Evolutionary conservation across 768 basidiomycete species (phyloP), one percentile per base, ranked within the genome.

Genomic region (Lyophyllum decastes): DNA sequence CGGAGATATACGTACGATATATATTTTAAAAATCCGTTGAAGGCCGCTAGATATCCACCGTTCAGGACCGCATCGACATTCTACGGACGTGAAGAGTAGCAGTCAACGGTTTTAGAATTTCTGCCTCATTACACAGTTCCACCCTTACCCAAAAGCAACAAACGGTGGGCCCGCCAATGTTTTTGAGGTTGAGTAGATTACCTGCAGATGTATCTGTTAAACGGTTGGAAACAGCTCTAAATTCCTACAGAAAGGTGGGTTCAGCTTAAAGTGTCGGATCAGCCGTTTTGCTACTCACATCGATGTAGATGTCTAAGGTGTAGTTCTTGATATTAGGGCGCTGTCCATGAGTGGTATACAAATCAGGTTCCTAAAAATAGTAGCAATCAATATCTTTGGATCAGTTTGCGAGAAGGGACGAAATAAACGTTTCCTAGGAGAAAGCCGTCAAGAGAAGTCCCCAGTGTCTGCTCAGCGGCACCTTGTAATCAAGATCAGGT

Each of bases 291-390:
- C 14, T 24, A 38, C 76, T 48, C 59, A 81, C 81, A 19, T 71
- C 66, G 33, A 83, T 76, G 61, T 84, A 84, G 52, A 77, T 69
- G 14, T 73, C 57, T 0, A 75, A 70, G 0, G 80, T 79, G 58
- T 82, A 84, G 55, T 82, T 84, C n/a, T 66, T 46, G 7, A 79
- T 63, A 34, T 67, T 65, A 1, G 78, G 75, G 27, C 82, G 72
- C 56, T 78, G 59, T 1, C 68, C 66, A 57, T 83, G 82, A 3
- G 40, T 48, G 0, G 75, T 70, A 64, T 83, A 89, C 52, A 88
- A 73, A 71, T 89, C 87, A 40, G 87, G 87, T 67, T 84, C 82
- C 81, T 82, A 57, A 22, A 53, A 52, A 50, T 40, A 58, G 49
- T 5, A n/a, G 25, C 26, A 38, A 38, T 50, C 22, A 43, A 24